Evolutionary conservation across 345 rosid genomes (phyloP), one percentile per base, ranked within the genome.

Genomic region (Gossypium anomalum): DNA sequence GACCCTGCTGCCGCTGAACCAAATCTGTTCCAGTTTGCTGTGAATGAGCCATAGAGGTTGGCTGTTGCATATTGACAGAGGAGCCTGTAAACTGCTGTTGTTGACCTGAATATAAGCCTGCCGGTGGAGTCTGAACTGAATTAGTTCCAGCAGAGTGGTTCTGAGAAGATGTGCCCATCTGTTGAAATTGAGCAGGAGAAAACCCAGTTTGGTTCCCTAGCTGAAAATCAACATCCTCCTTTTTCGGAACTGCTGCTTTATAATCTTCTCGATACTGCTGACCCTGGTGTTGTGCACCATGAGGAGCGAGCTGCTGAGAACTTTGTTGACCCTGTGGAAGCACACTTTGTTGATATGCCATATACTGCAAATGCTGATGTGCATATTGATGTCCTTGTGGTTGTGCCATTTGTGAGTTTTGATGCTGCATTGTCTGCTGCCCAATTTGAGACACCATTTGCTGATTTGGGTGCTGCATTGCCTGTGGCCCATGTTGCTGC

Each of bases 101-200:
- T 77, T 82, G 88, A 74, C 86, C 82, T 65, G 77, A 34, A 71
- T 79, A 85, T 67, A 57, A 80, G 84, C 88, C 87, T 12, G 85
- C 71, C 69, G 76, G 92, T 19, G 87, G 83, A 15, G 75, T 74
- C 57, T 78, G 80, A 73, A 76, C 84, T 9, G 85, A 56, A 77
- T 85, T 86, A 63, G 83, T 74, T 78, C 86, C 96, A 75, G 75
- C 76, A 70, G 88, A 78, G 44, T 58, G 78, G 66, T 80, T 87
- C 78, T 83, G 92, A 74, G 93, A 82, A 53, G 91, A 73, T 41
- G 59, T 72, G 56, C 82, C 86, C 75, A 78, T 55, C 55, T 79
- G 90, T 77, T 84, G 96, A 71, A 82, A 81, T 70, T 85, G 89
- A 15, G 94, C 76, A 70, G 94, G 91, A 62, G 94, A 83, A 81